These are phyloP conservation scores for Penicillium aurantiogriseum DNA, from an alignment of 2,329 filamentous ascomycete genomes.

Conservation along the genomic window DNA sequence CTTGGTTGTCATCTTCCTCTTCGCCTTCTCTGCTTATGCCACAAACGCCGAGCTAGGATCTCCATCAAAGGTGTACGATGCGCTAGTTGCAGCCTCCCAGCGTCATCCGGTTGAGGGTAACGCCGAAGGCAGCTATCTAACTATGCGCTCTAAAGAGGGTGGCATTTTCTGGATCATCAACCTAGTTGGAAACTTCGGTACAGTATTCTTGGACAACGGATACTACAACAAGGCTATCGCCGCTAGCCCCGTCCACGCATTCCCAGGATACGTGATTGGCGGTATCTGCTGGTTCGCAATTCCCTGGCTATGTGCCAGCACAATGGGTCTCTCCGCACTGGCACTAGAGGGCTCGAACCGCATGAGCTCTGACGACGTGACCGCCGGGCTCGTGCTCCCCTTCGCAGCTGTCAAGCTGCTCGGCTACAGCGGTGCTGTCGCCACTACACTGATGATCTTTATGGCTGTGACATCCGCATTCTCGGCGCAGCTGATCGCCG, in stretches of 20 bases:
- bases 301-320: conserved; percentile 84
- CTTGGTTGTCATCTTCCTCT: conserved; percentile 80
- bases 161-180: conserved; percentile 92
- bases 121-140: conserved; percentile 76
- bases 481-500: conserved; percentile 80
- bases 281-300: conserved; percentile 91
- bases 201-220: conserved; percentile 79
- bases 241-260: conserved; percentile 76
- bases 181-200: conserved; percentile 61
- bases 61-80: conserved; percentile 73
- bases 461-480: conserved; percentile 86
- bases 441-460: conserved; percentile 77
- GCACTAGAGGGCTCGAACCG: conserved; percentile 74
- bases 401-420: conserved; percentile 81
- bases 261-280: conserved; percentile 84
- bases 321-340: conserved; percentile 78
- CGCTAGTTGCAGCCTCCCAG: conserved; percentile 66
- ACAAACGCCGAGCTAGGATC: conserved; percentile 71
- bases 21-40: conserved; percentile 78
- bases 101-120: conserved; percentile 77
- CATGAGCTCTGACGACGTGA: conserved; percentile 71
- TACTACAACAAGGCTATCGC: conserved; percentile 96
- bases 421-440: conserved; percentile 75
- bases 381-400: conserved; percentile 78
- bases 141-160: conserved; percentile 77